phyloP scores from a whole-genome alignment of 1,284 basidiomycete genomes.

The Ceratobasidium sp. region DNA sequence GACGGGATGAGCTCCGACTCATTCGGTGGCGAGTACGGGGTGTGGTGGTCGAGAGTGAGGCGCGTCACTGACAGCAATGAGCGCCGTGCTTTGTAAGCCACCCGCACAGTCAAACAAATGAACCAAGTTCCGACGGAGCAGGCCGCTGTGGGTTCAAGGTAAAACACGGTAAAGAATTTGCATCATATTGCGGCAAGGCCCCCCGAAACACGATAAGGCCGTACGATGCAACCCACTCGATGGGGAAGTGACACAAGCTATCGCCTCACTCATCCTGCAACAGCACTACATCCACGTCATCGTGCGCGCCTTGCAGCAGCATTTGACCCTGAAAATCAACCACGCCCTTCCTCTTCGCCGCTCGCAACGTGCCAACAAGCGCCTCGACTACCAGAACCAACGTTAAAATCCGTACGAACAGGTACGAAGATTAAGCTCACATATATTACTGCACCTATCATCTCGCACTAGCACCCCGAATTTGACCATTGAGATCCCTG shows the following conservation, averaged over 20 bases:
- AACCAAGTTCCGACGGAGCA: background rate
- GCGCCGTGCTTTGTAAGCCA: conserved; percentile 11
- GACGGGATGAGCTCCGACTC: conserved; percentile 3
- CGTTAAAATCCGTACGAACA: background rate
- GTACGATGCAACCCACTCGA: too few species aligned
- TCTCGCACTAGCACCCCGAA: conserved; percentile 49
- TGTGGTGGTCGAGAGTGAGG: conserved; percentile 6
- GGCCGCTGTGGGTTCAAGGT: background rate
- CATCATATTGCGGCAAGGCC: too few species aligned
- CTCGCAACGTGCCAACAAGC: conserved; percentile 46
- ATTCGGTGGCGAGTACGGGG: background rate
- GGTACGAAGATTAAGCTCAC: conserved; percentile 33
- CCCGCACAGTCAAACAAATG: background rate
- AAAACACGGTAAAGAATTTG: too few species aligned
- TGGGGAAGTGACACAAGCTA: too few species aligned
- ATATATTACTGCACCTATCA: conserved; percentile 49
- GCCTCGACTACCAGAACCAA: conserved; percentile 45
- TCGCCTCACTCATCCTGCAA: conserved; percentile 20
- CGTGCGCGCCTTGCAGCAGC: conserved; percentile 49
- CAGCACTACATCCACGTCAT: conserved; percentile 46
- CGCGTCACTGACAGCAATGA: background rate
- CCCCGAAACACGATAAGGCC: too few species aligned
- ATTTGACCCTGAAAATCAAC: conserved; percentile 46
- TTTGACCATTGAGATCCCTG: conserved; percentile 34
- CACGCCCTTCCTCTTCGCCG: conserved; percentile 48